Evolutionary conservation across 1,139 yeast genomes (phyloP), one percentile per base, ranked within the genome.

Genomic region (Protomyces gravidus): DNA sequence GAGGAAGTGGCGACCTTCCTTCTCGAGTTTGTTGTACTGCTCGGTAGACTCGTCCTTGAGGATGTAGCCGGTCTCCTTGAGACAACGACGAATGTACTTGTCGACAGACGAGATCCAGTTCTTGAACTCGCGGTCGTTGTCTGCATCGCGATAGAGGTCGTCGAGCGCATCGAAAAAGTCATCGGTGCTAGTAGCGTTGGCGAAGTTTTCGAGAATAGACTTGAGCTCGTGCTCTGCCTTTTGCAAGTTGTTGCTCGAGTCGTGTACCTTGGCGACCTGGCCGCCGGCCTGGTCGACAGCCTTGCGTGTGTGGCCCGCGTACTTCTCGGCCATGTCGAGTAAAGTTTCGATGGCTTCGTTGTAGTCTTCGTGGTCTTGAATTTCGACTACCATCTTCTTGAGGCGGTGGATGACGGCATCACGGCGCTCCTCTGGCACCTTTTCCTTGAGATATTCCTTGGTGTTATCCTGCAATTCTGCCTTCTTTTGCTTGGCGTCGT

Each of bases 311-410:
- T 53, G 52, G 5, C 58, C 59, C 19, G 42, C 39, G 28, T 61
- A 60, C 11, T 47, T 28, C 48, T 65, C 67, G n/a, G 60, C 60
- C 49, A 65, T 39, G 26, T 59, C 55, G 19, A 65, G 57, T 11
- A 65, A 28, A 19, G 65, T 28, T 42, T 63, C 65, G 25, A 64
- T 50, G 21, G 66, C 67, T 17, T 55, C 59, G 33, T 61, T 61
- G 50, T 65, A 65, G 32, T 65, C 66, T 28, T 50, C 60, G 28
- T 63, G 65, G 13, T 61, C 62, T 40, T 65, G 67, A 52, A 65
- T 63, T 48, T 65, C 66, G 28, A 61, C 64, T 15, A 65, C 60
- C 60, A 63, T 58, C 40, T 62, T 59, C 62, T 62, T 61, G 52
- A 64, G 63, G 1, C 66, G 61, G 30, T 28, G 32, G 27, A 64